Conservation (phyloP, 176 grass and related monocot species). For the Hordeum marinum region DNA sequence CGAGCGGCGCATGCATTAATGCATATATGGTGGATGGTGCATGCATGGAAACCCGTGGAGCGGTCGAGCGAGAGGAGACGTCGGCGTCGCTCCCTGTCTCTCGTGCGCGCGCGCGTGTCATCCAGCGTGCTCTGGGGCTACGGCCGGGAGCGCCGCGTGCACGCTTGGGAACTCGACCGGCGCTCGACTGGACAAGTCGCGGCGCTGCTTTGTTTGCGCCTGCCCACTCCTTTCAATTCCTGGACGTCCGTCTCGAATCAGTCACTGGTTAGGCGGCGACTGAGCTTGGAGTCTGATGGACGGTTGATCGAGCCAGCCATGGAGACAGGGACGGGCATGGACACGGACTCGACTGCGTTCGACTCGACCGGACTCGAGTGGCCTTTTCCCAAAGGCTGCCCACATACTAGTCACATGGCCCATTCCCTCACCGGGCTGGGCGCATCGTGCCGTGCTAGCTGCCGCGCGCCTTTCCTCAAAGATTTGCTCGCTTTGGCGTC, state of each 20-base stretch:
- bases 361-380: constrained; percentile 28
- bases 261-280: neutral
- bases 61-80: neutral
- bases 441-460: neutral
- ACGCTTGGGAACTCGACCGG: neutral
- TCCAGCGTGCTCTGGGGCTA: constrained; percentile 1
- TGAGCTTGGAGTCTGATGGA: neutral
- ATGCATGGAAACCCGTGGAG: neutral
- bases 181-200: neutral
- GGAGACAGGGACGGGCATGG: neutral
- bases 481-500: constrained; percentile 19
- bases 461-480: neutral
- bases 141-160: neutral
- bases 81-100: neutral
- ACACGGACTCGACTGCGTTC: neutral
- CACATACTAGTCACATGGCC: neutral
- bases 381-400: constrained; percentile 48
- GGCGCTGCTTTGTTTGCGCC: neutral
- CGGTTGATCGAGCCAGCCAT: too few relatives aligned
- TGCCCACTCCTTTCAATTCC: neutral
- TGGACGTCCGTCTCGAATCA: neutral
- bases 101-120: constrained; percentile 7
- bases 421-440: neutral
- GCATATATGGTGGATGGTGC: neutral
- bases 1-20: neutral